Base-by-base conservation (phyloP, 176 grass and related monocot genomes). In the Eleusine indica region DNA sequence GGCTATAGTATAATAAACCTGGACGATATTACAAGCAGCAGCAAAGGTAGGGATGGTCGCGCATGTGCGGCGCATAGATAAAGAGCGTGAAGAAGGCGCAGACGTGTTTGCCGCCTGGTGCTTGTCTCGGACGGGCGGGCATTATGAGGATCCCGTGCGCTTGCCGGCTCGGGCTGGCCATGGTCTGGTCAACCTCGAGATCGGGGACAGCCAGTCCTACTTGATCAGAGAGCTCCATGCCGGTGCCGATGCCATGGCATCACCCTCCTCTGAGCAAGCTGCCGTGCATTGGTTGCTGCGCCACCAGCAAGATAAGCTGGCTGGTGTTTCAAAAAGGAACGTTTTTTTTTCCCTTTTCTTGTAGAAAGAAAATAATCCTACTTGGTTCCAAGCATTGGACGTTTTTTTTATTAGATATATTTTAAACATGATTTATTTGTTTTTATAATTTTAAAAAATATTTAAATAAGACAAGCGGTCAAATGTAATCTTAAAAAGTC, bases 121-220 rank as follows among this genome's bases (percentile, higher is more conserved):
- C 9, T 30, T 82, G 51, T 32, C 22, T 42, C 71, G n/a, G n/a
- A 28, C 43, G 25, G 71, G 47, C 25, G 49, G 40, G 64, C 62
- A 64, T 84, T 15, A 84, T 85, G 76, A 89, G 48, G 46, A 89
- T 40, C 8, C 73, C 81, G 75, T 86, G 84, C 67, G 19, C 28
- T 14, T 86, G 76, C 84, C 53, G 42, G 67, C 57, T 6, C n/a
- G 28, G 10, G 1, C 11, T 16, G 25, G 25, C 49, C 51, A 51
- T 60, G 49, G 76, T 78, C 41, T 89, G 71, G 82, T 89, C 87
- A 85, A 85, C 64, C 82, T 85, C 82, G 87, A 89, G 82, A 89
- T 85, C 64, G 87, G 77, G 62, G 76, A 80, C 87, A 74, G 35
- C 43, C 86, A 53, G 43, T 6, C 72, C 67, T 85, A 52, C 83